Base-by-base conservation (phyloP, 495 filamentous ascomycete species). In the Choiromyces venosus region DNA sequence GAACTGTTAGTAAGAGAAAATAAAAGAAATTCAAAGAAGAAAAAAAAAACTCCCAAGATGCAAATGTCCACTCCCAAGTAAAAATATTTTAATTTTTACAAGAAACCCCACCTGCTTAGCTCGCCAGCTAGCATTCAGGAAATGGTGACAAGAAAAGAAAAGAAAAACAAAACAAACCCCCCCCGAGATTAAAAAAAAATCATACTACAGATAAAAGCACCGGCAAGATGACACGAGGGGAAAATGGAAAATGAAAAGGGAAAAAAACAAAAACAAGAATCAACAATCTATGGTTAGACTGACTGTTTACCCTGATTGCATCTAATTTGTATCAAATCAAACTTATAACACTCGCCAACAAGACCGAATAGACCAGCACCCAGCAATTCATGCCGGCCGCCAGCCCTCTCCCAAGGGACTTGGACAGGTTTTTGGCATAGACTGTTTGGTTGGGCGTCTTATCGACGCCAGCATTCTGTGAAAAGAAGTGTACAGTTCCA, bases 361-460 rank as follows among this genome's bases (percentile, higher is more conserved):
- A 33, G 25, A 61, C 52, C 52, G 52, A 61, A 61, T 12, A 61
- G 25, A 61, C 25, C 10, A 61, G 52, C 25, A 29, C 1, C 74
- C 74, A 73, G 66, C 14, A 25, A 42, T 73, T 36, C 46, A 69
- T 12, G 38, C 67, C 29, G 69, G 52, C n/a, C 70, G 69, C n/a
- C 67, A 66, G 19, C 16, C 65, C 1, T 52, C 40, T 46, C 68
- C 38, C 14, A 61, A 61, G 25, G 52, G 52, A 61, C 52, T 29
- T 61, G 10, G n/a, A 4, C 25, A 38, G 39, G 25, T 77, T 29
- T 29, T 69, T 66, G 44, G 73, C 74, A 74, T 82, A 86, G 10
- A 85, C 78, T 0, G 87, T 89, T 81, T 90, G 89, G 72, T 89
- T 89, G 46, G 82, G 83, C n/a, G 87, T 86, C 84, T 85, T 84